A percentile compares a stretch with the other conserved stretches of the same genome.
phyloP scores from a whole-genome alignment of 768 basidiomycete species.

The Termitomyces sp. region DNA sequence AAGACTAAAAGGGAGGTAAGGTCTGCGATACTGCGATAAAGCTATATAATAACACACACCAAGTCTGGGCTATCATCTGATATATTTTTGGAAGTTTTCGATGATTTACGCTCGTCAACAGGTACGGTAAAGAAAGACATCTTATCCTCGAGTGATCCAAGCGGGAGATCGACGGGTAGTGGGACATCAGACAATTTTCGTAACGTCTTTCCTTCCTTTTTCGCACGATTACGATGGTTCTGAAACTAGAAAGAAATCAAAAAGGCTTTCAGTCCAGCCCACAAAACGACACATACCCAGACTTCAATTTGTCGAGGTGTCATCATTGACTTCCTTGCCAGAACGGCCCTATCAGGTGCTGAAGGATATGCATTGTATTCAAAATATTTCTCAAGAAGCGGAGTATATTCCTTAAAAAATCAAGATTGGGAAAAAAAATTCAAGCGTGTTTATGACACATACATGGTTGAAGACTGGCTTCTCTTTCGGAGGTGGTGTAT shows the following conservation, averaged over 20 bases:
- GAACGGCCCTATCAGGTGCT: slow-evolving; percentile 25
- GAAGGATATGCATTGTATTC: slow-evolving; percentile 42
- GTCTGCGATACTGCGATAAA: no score
- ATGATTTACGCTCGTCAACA: slow-evolving; percentile 4
- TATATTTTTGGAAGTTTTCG: background rate
- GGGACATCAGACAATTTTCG: slow-evolving; percentile 15
- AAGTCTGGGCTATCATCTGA: no score
- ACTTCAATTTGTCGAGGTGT: slow-evolving; percentile 42
- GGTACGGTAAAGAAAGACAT: slow-evolving; percentile 23
- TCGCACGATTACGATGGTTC: slow-evolving; percentile 41
- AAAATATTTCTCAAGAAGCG: slow-evolving; percentile 43
- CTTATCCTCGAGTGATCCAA: slow-evolving; percentile 18
- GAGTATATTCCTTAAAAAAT: slow-evolving; percentile 34
- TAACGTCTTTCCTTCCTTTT: slow-evolving; percentile 20
- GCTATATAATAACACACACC: no score
- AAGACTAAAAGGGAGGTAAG: no score
- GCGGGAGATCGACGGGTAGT: slow-evolving; percentile 14
- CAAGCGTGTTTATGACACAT: background rate
- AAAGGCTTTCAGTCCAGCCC: no score
- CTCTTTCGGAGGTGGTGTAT: background rate
- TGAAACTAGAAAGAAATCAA: slow-evolving; percentile 31
- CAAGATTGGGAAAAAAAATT: no score
- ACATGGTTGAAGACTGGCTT: background rate
- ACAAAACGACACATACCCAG: slow-evolving; percentile 33
- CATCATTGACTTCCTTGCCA: slow-evolving; percentile 43